Conservation (phyloP, 371 early-diverging fungal genomes). For the Parasitella parasitica region DNA sequence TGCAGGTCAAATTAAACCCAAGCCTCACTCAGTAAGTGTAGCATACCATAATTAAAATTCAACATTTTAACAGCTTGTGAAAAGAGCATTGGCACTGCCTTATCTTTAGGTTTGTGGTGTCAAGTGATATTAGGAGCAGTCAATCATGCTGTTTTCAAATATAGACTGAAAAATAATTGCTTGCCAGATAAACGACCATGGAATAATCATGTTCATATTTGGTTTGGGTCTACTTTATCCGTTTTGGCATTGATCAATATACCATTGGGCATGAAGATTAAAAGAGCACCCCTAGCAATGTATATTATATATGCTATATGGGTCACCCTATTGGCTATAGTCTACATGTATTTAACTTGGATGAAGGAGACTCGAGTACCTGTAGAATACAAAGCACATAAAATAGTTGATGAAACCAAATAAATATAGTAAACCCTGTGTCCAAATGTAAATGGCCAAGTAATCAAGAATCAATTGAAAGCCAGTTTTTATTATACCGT, state of each 20-base stretch:
- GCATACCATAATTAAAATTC: background rate
- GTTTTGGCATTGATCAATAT: constrained; percentile 29
- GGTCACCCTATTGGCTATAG: constrained; percentile 3
- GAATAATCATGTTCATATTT: constrained; percentile 34
- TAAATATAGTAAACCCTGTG: background rate
- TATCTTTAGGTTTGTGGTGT: constrained; percentile 25
- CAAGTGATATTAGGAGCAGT: constrained; percentile 30
- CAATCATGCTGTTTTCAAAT: constrained; percentile 33
- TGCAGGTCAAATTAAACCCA: constrained; percentile 15
- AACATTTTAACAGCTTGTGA: background rate
- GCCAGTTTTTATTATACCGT: background rate
- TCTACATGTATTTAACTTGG: constrained; percentile 20
- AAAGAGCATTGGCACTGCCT: constrained; percentile 29
- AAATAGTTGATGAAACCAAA: background rate
- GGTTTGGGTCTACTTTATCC: constrained; percentile 30
- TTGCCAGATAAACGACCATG: constrained; percentile 23
- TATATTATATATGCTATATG: constrained; percentile 28
- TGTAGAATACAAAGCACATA: background rate
- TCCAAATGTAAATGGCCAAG: background rate
- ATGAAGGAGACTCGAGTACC: constrained; percentile 4
- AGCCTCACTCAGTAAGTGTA: constrained; percentile 32
- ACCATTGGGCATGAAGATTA: constrained; percentile 36
- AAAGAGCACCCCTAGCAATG: constrained; percentile 1
- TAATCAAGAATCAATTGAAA: background rate
- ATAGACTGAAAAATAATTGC: constrained; percentile 15